Conservation (phyloP, 768 basidiomycete genomes). For the Cystobasidium tubakii region DNA sequence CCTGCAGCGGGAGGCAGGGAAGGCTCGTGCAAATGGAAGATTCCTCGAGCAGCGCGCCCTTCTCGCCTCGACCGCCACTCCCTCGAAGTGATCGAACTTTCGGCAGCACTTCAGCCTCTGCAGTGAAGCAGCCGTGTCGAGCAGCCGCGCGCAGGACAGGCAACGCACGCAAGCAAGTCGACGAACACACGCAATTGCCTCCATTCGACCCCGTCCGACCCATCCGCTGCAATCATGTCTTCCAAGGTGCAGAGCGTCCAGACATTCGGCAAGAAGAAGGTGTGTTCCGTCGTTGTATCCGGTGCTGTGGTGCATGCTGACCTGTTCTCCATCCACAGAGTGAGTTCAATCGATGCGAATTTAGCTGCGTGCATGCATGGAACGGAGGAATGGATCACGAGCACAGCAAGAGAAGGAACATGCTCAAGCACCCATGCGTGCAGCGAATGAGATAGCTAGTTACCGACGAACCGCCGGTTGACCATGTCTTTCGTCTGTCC, state of each 20-base stretch:
- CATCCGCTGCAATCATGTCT: background rate
- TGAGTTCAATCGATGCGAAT: slow-evolving; percentile 14
- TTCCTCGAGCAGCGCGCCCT: background rate
- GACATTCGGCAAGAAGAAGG: slow-evolving; percentile 26
- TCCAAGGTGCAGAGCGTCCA: slow-evolving; percentile 11
- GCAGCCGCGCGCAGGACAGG: too few relatives aligned
- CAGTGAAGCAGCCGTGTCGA: too few relatives aligned
- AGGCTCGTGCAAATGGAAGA: background rate
- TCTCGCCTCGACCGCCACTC: background rate
- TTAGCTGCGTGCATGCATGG: slow-evolving; percentile 5
- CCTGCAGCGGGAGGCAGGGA: background rate
- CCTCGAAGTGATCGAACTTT: background rate
- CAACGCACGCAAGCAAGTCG: too few relatives aligned
- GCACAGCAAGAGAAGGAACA: background rate
- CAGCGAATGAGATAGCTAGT: background rate
- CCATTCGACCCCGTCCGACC: background rate
- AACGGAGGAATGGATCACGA: background rate
- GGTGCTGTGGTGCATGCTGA: background rate
- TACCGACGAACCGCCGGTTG: too few relatives aligned
- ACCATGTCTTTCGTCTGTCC: too few relatives aligned
- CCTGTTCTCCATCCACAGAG: slow-evolving; percentile 3
- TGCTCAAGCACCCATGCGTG: background rate
- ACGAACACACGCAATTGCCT: too few relatives aligned
- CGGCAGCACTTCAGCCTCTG: too few relatives aligned
- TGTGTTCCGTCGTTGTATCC: background rate